Evolutionary conservation across 2,329 filamentous ascomycete genomes (phyloP), one percentile per base, ranked within the genome.

Genomic region (Chaetomium sp.): DNA sequence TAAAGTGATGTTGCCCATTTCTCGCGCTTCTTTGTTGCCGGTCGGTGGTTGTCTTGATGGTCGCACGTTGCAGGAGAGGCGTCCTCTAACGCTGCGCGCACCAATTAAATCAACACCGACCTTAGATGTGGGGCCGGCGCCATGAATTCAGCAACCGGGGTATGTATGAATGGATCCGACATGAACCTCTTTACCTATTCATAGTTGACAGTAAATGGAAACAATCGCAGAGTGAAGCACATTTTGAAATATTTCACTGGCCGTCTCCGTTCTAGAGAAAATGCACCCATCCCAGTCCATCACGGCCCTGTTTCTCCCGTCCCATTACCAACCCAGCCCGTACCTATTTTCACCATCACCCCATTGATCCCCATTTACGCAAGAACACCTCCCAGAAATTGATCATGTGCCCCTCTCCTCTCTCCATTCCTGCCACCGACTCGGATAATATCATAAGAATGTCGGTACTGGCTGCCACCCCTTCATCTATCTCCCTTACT

Each of bases 1-100:
- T 19, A 29, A 31, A 35, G 13, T 33, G 47, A 47, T 63, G 38
- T 27, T 65, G 65, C 50, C 54, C 63, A 65, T 65, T 35, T 59
- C 64, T 13, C 19, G 21, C 45, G 64, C 8, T 10, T 25, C 49
- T 50, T 56, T 55, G 33, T 55, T 42, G 42, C 1, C 42, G 10
- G 19, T 59, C 9, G 29, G 38, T 10, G 4, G 42, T 16, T 16
- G 27, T 31, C 13, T 23, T 25, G 23, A 16, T 60, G 23, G 53
- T 31, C 31, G 7, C 9, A 21, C 19, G 60, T 61, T 16, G 57
- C 35, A 58, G 33, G 55, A 9, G 38, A 38, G 27, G 27, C 47
- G 27, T 33, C 29, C 19, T 56, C 59, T 63, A 60, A 64, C n/a
- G 38, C 29, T 31, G 59, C 8, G 51, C 51, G 23, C 49, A 23